These are phyloP conservation scores for Zygotorulaspora mrakii DNA, from an alignment of 1,139 yeast genomes.

Conservation along the genomic window DNA sequence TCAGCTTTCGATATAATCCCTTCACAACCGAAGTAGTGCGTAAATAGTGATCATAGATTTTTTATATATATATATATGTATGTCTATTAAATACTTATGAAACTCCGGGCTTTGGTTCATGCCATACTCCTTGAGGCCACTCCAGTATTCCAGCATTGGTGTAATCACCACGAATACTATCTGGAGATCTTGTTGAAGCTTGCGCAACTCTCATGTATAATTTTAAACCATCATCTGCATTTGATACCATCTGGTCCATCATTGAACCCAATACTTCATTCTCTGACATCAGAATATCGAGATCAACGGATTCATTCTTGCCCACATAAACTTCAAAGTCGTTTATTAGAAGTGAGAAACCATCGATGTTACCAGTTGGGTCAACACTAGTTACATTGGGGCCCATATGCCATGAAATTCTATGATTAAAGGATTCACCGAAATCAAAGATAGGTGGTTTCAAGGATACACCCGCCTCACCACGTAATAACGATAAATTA, in stretches of 20 bases:
- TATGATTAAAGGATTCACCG: slow-evolving; percentile 21
- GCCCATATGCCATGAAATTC: slow-evolving; percentile 27
- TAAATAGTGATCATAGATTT: neutral
- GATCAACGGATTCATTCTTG: slow-evolving; percentile 41
- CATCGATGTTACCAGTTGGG: slow-evolving; percentile 33
- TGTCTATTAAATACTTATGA: slow-evolving; percentile 12
- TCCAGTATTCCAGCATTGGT: slow-evolving; percentile 53
- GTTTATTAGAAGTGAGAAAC: slow-evolving; percentile 64
- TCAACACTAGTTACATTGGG: slow-evolving; percentile 11
- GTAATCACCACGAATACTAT: slow-evolving; percentile 49
- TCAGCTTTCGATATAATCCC: no score
- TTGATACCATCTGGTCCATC: slow-evolving; percentile 28
- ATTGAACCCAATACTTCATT: slow-evolving; percentile 37
- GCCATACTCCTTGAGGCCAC: slow-evolving; percentile 57
- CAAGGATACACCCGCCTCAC: slow-evolving; percentile 64
- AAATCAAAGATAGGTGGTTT: slow-evolving; percentile 53
- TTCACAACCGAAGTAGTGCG: neutral
- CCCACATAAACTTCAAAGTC: slow-evolving; percentile 79
- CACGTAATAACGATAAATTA: slow-evolving; percentile 58
- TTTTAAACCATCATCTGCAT: slow-evolving; percentile 37
- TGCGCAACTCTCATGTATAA: slow-evolving; percentile 55
- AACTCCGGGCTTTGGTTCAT: slow-evolving; percentile 45
- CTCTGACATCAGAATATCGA: slow-evolving; percentile 40
- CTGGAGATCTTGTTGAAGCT: slow-evolving; percentile 42
- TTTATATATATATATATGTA: neutral